Evolutionary conservation across 1,284 basidiomycete genomes (phyloP), one percentile per base, ranked within the genome.

Genomic region (Ganoderma leucocontextum): DNA sequence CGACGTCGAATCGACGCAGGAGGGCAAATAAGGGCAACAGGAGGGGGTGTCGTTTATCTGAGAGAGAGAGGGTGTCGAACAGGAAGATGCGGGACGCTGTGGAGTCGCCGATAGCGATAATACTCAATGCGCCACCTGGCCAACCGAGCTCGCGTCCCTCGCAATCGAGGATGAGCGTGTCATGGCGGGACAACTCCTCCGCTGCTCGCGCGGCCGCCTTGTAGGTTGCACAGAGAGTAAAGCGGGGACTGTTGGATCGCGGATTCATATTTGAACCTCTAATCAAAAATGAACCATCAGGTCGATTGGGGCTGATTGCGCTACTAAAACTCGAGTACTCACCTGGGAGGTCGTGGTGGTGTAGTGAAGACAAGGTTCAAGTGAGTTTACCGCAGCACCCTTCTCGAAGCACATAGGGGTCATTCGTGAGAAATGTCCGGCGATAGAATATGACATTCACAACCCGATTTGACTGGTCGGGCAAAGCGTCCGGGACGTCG

Each of bases 81-180:
- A 85, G 69, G 73, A 80, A 85, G 67, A 85, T 77, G 60, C 78
- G 72, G 57, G 80, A 75, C 0, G 82, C 81, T 58, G 76, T 72
- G 25, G 78, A 73, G 0, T 82, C 81, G 22, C 84, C 82, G 65
- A 85, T 76, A 64, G 81, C 82, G 69, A 85, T 75, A 65, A 85
- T 75, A 13, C 83, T 82, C 36, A 84, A 79, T 1, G 69, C 79
- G 44, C 84, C 83, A 5, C 74, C 78, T 1, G 66, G 73, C 33
- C 66, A 74, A 9, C 84, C 83, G 9, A 85, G 69, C 64, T 81
- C 77, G 67, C 79, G 77, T 17, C 83, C 84, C 67, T 79, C 76
- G 66, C 77, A 77, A 62, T 79, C 78, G 41, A 79, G 67, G 41
- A 79, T 71, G 39, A 78, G 60, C 42, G 70, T 71, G 1, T 73